A percentile compares a stretch with the other conserved stretches of the same genome.
phyloP scores from a whole-genome alignment of 305 asterid genomes.

The Fraxinus angustifolia region DNA sequence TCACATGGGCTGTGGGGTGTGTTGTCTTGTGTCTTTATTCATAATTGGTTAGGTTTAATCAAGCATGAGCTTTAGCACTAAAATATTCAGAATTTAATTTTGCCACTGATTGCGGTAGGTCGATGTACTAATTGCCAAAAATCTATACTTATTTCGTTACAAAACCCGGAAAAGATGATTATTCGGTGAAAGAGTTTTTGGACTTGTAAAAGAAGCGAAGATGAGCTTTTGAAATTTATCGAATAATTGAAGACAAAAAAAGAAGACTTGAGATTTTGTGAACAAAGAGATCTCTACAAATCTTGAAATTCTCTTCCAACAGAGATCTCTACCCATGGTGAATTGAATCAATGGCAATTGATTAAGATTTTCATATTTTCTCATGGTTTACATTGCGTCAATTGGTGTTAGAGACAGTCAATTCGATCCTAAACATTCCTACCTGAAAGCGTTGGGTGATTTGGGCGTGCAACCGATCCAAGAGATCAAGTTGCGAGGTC shows the following conservation, averaged over 20 bases:
- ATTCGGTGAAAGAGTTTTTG: neutral
- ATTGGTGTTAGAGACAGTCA: neutral
- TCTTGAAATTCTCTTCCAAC: neutral
- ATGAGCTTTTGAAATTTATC: neutral
- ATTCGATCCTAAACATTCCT: neutral
- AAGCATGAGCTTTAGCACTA: neutral
- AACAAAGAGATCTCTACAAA: neutral
- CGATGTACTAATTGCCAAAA: neutral
- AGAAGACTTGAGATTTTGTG: neutral
- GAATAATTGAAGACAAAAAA: neutral
- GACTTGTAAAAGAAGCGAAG: neutral
- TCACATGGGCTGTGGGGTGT: conserved; percentile 32
- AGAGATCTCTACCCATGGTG: neutral
- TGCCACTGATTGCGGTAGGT: neutral
- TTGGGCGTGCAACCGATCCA: neutral
- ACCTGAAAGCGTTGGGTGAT: neutral
- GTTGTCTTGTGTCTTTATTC: conserved; percentile 7
- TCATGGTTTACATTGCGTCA: neutral
- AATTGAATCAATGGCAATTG: neutral
- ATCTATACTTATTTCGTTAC: neutral
- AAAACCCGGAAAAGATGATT: neutral
- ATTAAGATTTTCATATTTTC: neutral
- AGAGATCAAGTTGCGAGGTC: neutral
- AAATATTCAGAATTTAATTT: neutral
- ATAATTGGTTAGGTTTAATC: conserved; percentile 22